Base-by-base conservation (phyloP, 257 asterid species). In the Gentiana dahurica region DNA sequence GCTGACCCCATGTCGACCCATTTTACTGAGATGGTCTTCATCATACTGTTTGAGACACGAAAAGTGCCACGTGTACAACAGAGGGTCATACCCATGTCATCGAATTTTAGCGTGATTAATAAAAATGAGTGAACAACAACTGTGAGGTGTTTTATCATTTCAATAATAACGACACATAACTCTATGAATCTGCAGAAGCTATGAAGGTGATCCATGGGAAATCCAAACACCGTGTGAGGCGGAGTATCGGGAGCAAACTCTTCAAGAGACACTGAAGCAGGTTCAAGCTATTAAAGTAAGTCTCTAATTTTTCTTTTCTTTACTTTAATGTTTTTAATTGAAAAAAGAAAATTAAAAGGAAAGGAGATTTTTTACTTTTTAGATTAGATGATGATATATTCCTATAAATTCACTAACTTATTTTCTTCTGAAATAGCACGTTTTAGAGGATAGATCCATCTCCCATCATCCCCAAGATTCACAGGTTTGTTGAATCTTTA, bases 201-300 rank as follows among this genome's bases (percentile, higher is more conserved):
- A 83, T 46, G 98, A 91, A 71, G 82, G 84, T 0, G 81, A 79
- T 65, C 75, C 77, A 3, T 72, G 79, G 66, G 88, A 87, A 24
- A 80, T 91, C 47, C 60, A 67, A 3, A 59, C 90, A 0, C 3
- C 80, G 44, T 67, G 73, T 51, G 98, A 91, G 72, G 98, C 93
- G 2, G 83, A 81, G 68, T 81, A 74, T 34, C 76, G 87, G 69
- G 97, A 91, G 58, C 92, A 80, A 62, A 51, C 85, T 49, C 82
- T 91, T 44, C 88, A 81, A 54, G 92, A 73, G 54, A 81, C 79
- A n/a, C 76, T 87, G 32, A 91, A 80, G 61, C 86, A 79, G 12
- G 72, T 83, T 57, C 76, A 78, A 71, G 49, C 74, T 3, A 85
- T 85, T 13, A 91, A 83, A 80, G 97, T 79, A 71, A 61, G 49